phyloP scores from a whole-genome alignment of 805 yeast species.

The Teunomyces pallodes region DNA sequence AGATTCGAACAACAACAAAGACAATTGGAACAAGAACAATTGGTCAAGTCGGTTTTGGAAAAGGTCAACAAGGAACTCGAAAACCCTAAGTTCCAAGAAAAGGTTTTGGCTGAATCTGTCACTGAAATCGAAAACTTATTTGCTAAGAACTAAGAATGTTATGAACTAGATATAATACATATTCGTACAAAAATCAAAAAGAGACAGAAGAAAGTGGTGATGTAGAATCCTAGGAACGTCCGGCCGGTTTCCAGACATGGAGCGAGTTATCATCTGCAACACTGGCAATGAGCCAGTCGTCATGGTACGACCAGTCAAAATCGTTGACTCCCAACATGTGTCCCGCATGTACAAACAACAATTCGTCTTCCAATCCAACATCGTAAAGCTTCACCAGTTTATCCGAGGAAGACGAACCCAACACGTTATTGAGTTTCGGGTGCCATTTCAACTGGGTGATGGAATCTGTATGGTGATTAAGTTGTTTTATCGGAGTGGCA shows the following conservation, averaged over 20 bases:
- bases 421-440: constrained; percentile 47
- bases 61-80: constrained; percentile 83
- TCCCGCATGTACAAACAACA: constrained; percentile 74
- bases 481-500: constrained; percentile 10
- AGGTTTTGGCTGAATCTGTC: constrained; percentile 85
- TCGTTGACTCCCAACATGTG: constrained; percentile 88
- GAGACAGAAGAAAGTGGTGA: not conserved
- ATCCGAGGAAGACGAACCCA: constrained; percentile 69
- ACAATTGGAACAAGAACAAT: constrained; percentile 92
- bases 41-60: constrained; percentile 79
- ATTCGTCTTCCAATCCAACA: constrained; percentile 24
- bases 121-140: constrained; percentile 88
- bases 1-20: constrained; percentile 96
- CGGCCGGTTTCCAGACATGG: constrained; percentile 80
- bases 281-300: constrained; percentile 67
- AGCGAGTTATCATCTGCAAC: constrained; percentile 83
- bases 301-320: constrained; percentile 75
- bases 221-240: not conserved
- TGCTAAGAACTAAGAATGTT: constrained; percentile 37
- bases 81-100: constrained; percentile 91
- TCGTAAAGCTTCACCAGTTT: constrained; percentile 65
- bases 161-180: constrained; percentile 5
- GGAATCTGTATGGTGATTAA: constrained; percentile 47
- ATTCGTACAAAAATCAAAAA: not conserved
- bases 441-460: constrained; percentile 76